Conservation (phyloP, 1,284 basidiomycete genomes). For the Coniferiporia weirii region DNA sequence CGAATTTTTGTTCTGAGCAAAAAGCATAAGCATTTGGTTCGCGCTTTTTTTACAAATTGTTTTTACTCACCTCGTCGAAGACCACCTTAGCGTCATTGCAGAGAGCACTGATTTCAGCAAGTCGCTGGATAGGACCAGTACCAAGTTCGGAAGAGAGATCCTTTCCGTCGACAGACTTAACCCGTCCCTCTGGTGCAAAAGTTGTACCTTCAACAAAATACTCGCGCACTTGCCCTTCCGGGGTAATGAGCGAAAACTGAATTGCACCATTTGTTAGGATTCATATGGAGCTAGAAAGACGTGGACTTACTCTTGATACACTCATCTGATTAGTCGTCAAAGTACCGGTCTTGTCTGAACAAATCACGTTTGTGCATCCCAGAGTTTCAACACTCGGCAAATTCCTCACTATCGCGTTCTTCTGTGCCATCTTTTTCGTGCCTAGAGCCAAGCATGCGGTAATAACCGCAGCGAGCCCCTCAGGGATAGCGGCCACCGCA, state of each 20-base stretch:
- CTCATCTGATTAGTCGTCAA: conserved; percentile 97
- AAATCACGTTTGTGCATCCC: conserved; percentile 94
- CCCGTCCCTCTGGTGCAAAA: conserved; percentile 76
- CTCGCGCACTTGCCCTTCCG: conserved; percentile 52
- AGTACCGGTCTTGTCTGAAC: conserved; percentile 96
- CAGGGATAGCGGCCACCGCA: conserved; percentile 94
- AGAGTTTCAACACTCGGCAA: conserved; percentile 95
- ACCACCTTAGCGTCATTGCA: conserved; percentile 91
- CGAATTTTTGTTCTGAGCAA: conserved; percentile 58
- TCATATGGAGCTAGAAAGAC: neutral
- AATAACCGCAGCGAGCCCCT: conserved; percentile 93
- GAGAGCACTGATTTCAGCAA: conserved; percentile 85
- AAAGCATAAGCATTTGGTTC: neutral
- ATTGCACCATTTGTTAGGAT: conserved; percentile 17
- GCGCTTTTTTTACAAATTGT: neutral
- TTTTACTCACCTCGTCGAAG: conserved; percentile 63
- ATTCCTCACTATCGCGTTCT: conserved; percentile 94
- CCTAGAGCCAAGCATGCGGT: conserved; percentile 95
- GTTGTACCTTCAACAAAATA: conserved; percentile 86
- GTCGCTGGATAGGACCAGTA: conserved; percentile 71
- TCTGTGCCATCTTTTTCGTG: conserved; percentile 97
- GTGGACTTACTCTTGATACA: conserved; percentile 65
- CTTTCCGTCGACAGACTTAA: conserved; percentile 64
- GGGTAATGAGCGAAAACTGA: conserved; percentile 74
- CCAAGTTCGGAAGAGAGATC: conserved; percentile 50